Conservation (phyloP, 148 eudicot species). For the Nyssa sinensis region DNA sequence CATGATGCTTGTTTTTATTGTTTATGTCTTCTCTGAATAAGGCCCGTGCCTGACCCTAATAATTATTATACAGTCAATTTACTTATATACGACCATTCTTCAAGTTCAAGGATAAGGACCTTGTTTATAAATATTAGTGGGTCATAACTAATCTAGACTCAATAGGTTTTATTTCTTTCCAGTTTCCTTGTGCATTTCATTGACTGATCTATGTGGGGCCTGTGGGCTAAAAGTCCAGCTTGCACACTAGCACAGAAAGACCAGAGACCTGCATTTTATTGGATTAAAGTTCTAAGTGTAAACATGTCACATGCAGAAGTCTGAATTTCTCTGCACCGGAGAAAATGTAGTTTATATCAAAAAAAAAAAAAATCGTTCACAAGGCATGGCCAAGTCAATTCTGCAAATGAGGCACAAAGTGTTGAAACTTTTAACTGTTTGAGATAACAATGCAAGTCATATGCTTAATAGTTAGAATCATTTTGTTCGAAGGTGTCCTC, state of each 20-base stretch:
- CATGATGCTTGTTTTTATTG: background rate
- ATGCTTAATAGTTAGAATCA: background rate
- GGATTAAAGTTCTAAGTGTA: background rate
- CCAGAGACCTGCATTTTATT: background rate
- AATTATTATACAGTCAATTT: background rate
- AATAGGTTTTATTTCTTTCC: background rate
- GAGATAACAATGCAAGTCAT: background rate
- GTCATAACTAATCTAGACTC: background rate
- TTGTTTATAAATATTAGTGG: background rate
- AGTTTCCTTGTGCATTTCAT: background rate
- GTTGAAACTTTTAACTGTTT: background rate
- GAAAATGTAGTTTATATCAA: background rate
- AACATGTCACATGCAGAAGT: background rate
- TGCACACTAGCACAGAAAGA: background rate
- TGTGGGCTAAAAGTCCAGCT: background rate
- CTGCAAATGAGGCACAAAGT: background rate
- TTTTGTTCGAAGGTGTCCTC: constrained; percentile 1
- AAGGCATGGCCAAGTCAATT: background rate
- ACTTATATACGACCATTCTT: background rate
- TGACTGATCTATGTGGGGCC: too few relatives aligned
- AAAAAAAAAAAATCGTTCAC: background rate
- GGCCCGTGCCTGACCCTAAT: background rate
- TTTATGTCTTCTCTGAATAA: background rate
- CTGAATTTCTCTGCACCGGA: background rate
- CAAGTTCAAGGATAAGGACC: background rate